Base-by-base conservation (phyloP, 2,329 filamentous ascomycete genomes). In the Fusarium lateritium region DNA sequence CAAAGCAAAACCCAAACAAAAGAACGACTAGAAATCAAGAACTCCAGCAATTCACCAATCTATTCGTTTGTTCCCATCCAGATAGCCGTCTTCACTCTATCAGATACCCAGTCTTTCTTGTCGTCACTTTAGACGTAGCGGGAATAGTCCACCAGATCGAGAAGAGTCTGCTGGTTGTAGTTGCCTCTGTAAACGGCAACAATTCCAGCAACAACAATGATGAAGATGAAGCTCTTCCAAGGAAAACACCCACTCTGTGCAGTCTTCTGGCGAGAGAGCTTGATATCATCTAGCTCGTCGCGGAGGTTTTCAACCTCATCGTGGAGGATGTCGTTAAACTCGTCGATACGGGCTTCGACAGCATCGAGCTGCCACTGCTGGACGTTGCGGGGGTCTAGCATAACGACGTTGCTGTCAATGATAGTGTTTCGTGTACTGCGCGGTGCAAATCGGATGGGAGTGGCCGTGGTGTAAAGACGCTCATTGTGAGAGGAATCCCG, bases 281-380 rank as follows among this genome's bases (percentile, higher is more conserved):
- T 21, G 13, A 50, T 24, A 3, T 15, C n/a, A 3, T 44, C 31
- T 2, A 52, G 22, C 8, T 45, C 46, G 5, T 31, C 22, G 1
- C 38, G 38, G 9, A 52, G 19, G 10, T 10, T 17, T 5, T 28
- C 19, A 22, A 43, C 15, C 54, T 57, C 46, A 6, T 28, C 28
- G 1, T 31, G 38, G 14, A 52, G 15, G 8, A 22, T 21, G 4
- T 21, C 19, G 15, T 17, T 36, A 10, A 17, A 7, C 34, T 59
- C 38, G 1, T 42, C 34, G 22, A 59, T 7, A 3, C n/a, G 34
- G 33, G 54, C 33, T 3, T 49, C 17, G 4, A 26, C 43, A 0
- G 4, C 19, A 5, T 60, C 46, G 22, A 68, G 28, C 15, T 56
- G 43, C 46, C 43, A 61, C n/a, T 61, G 51, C 26, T 54, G 60